Evolutionary conservation across 2,329 filamentous ascomycete genomes (phyloP).

Genomic region (Pseudocercospora crystallina): DNA sequence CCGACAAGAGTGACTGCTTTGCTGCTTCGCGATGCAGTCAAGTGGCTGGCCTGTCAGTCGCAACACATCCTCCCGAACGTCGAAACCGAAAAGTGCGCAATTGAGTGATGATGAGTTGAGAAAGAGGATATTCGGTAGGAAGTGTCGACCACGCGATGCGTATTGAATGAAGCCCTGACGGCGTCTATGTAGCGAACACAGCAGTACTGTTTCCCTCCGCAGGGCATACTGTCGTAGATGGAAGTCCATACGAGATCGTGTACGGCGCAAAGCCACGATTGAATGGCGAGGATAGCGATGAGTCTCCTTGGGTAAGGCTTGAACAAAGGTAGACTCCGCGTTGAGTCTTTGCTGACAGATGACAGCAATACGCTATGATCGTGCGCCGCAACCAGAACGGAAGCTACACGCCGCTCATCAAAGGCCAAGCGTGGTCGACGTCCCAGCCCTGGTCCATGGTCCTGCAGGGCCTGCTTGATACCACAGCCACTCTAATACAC

Average conservation of each 20-base stretch:
- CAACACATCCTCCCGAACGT: neutral
- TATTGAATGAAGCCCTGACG: neutral
- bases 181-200: conserved; percentile 10
- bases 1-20: no score
- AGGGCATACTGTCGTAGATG: neutral
- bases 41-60: conserved; percentile 8
- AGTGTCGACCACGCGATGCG: neutral
- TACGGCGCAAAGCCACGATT: conserved; percentile 8
- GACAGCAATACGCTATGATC: conserved; percentile 20
- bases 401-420: conserved; percentile 14
- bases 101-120: conserved; percentile 20
- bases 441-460: conserved; percentile 17
- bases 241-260: conserved; percentile 15
- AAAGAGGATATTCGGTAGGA: conserved; percentile 15
- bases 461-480: conserved; percentile 14
- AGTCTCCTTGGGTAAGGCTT: conserved; percentile 7
- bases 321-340: no score
- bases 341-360: neutral
- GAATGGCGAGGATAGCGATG: conserved; percentile 3
- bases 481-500: conserved; percentile 15
- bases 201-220: conserved; percentile 17
- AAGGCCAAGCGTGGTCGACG: conserved; percentile 16
- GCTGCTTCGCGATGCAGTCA: neutral
- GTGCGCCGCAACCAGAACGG: conserved; percentile 12
- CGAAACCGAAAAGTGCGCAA: conserved; percentile 15